Base-by-base conservation (phyloP, 1,284 basidiomycete species). In the Ustilago hordei region DNA sequence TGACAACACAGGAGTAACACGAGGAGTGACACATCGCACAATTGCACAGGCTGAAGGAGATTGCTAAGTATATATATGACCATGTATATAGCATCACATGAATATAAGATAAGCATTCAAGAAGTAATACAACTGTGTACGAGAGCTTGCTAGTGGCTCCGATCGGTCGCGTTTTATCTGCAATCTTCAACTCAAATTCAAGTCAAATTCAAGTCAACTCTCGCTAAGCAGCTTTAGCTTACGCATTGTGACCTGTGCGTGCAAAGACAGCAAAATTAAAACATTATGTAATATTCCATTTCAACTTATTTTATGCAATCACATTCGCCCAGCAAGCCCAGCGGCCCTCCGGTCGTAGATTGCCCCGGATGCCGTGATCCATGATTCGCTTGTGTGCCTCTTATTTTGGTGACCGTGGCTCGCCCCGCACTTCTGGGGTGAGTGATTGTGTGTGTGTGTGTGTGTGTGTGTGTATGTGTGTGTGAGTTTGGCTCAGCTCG, bases 311-410 rank as follows among this genome's bases (percentile, higher is more conserved):
- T 28, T 28, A 28, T 28, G 23, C 23, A 28, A 28, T 28, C 23
- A 19, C n/a, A 19, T 19, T 17, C 43, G 43, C 19, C 8, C 43
- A 45, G 48, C 28, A 23, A 23, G 48, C 5, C 3, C 48, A 35
- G 52, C 53, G 8, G 12, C 23, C 34, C 61, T 56, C 55, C 61
- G 61, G 61, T 50, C 61, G 6, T 34, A 50, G 43, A 13, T 56
- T 52, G 43, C 55, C 55, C 61, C 61, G 61, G 55, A 50, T 53
- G 43, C 52, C 60, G 53, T 38, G 35, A 38, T 38, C 28, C 54
- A 36, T 28, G 23, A 28, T 28, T 28, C 23, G 23, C 23, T 28
- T 28, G 23, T 28, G 23, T 28, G 23, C 57, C 43, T 47, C 45
- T 19, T 7, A 5, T 19, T 31, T 32, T 12, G 45, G n/a, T 19